Evolutionary conservation across 148 eudicot species (phyloP).

Genomic region (Rhododendron vialii): DNA sequence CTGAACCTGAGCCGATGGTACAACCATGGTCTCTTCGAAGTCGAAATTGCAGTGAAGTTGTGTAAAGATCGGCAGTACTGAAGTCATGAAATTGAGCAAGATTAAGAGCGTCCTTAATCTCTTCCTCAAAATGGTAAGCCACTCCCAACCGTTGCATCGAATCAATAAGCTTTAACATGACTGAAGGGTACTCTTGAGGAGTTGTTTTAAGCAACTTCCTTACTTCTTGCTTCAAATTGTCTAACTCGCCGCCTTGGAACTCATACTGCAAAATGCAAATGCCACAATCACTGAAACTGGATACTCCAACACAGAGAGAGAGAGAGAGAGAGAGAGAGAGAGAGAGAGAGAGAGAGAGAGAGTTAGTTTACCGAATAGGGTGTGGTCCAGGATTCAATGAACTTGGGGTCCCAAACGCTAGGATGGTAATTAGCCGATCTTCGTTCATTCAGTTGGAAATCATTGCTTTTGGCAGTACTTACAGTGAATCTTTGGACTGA

Average conservation of each 20-base stretch:
- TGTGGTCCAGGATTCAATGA: slow-evolving; percentile 1
- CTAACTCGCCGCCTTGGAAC: neutral
- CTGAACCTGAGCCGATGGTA: slow-evolving; percentile 1
- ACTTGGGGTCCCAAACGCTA: slow-evolving; percentile 4
- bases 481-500: neutral
- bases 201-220: neutral
- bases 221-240: neutral
- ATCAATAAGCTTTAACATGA: neutral
- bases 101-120: neutral
- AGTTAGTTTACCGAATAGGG: neutral
- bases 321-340: neutral
- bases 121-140: slow-evolving; percentile 10
- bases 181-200: neutral
- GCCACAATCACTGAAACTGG: neutral
- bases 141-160: slow-evolving; percentile 9
- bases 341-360: neutral
- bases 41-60: neutral
- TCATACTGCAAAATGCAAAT: slow-evolving; percentile 2
- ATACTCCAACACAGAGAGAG: neutral
- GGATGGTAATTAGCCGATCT: slow-evolving; percentile 12
- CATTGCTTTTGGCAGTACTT: no score
- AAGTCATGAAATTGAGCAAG: neutral
- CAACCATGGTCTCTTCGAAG: neutral
- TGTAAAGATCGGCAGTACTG: neutral
- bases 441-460: neutral